These are phyloP conservation scores for Remersonia thermophila DNA, from an alignment of 2,329 filamentous ascomycete genomes.

Conservation along the genomic window DNA sequence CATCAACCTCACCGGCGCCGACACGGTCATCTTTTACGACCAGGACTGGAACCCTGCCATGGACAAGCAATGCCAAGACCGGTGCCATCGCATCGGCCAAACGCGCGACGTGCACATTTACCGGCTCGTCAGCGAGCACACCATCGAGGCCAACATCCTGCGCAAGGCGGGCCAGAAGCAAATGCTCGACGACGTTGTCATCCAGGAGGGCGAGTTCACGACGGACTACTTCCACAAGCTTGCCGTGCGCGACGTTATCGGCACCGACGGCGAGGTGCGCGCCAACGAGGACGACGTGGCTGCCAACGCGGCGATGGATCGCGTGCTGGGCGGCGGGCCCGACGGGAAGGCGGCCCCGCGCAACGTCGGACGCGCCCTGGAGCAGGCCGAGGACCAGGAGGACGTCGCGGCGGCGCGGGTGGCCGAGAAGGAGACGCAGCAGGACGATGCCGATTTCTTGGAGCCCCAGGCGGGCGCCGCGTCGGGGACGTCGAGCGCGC, in stretches of 20 bases:
- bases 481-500: constrained; percentile 38
- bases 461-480: constrained; percentile 40
- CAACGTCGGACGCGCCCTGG: constrained; percentile 59
- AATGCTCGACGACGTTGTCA: constrained; percentile 94
- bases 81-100: constrained; percentile 93
- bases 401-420: constrained; percentile 79
- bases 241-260: constrained; percentile 55
- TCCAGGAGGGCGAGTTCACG: constrained; percentile 95
- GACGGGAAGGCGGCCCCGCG: constrained; percentile 43
- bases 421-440: constrained; percentile 79
- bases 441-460: constrained; percentile 75
- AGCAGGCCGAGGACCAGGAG: constrained; percentile 83
- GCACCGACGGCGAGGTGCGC: constrained; percentile 29
- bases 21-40: constrained; percentile 98
- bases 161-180: constrained; percentile 96
- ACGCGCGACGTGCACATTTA: constrained; percentile 98
- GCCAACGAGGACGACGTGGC: constrained; percentile 55
- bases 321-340: constrained; percentile 54
- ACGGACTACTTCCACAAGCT: constrained; percentile 89
- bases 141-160: constrained; percentile 94
- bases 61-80: constrained; percentile 98
- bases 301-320: constrained; percentile 72
- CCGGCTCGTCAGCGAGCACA: constrained; percentile 82
- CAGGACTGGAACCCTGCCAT: constrained; percentile 99
- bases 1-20: constrained; percentile 91